Evolutionary conservation across 805 yeast species (phyloP).

Genomic region (Yamadazyma paraphyllophila): DNA sequence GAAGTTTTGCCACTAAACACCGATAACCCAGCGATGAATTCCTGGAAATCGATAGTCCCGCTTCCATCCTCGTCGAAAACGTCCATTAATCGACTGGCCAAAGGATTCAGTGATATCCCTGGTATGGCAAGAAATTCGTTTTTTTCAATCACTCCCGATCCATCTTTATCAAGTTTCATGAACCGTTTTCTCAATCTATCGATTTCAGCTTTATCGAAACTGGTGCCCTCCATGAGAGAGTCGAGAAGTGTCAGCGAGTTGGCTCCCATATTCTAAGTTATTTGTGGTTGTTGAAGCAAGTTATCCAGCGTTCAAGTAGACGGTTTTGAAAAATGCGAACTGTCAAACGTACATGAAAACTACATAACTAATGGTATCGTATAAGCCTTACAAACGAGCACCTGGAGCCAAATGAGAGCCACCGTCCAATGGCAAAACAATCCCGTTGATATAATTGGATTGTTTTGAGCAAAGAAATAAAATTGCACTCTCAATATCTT

Average conservation of each 20-base stretch:
- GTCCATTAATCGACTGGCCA: conserved; percentile 86
- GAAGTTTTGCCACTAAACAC: conserved; percentile 85
- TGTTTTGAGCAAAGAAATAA: conserved; percentile 55
- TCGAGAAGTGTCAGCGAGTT: conserved; percentile 62
- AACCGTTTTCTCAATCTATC: conserved; percentile 88
- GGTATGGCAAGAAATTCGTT: conserved; percentile 91
- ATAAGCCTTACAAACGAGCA: conserved; percentile 6
- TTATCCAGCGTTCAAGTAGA: background rate
- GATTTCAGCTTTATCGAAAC: conserved; percentile 86
- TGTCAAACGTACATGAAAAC: conserved; percentile 2
- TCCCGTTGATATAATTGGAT: conserved; percentile 63
- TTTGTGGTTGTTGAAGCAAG: background rate
- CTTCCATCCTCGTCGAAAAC: conserved; percentile 91
- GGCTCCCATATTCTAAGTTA: conserved; percentile 48
- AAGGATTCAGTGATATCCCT: conserved; percentile 85
- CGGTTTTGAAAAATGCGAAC: background rate
- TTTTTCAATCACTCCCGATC: conserved; percentile 87
- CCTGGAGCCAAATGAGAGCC: conserved; percentile 48
- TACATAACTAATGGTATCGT: background rate
- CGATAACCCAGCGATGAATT: conserved; percentile 81
- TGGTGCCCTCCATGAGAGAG: conserved; percentile 74
- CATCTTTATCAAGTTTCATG: conserved; percentile 92
- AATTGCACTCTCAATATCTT: conserved; percentile 55
- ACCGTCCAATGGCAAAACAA: conserved; percentile 69
- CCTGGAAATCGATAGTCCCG: conserved; percentile 94